Evolutionary conservation across 164 flowering plant species (phyloP), one percentile per base, ranked within the genome.

Genomic region (Tetrastigma voinierianum): DNA sequence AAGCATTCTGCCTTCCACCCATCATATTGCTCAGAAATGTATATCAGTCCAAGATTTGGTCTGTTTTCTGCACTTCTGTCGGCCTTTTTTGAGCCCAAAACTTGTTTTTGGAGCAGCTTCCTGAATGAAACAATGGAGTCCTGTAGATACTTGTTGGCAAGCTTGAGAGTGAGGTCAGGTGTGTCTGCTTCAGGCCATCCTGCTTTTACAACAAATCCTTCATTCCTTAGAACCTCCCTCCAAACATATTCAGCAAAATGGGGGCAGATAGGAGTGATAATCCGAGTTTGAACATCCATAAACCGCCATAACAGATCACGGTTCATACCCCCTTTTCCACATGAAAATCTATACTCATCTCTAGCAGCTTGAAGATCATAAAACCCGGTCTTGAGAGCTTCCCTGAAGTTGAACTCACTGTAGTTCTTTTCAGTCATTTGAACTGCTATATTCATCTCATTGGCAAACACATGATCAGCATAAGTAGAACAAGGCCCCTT

Each of bases 261-360:
- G 0, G 98, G 98, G 72, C 97, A 91, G 9, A 93, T 86, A 23
- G 98, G 98, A 44, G 96, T 72, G 7, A 93, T 79, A n/a, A 93
- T 80, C 0, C 94, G 87, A 21, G 97, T 93, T 74, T 93, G 96
- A 61, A 91, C 94, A 76, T 93, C 98, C 93, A 93, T 89, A 74
- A 89, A 93, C 16, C 78, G 79, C 80, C 72, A 74, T n/a, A 91
- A 70, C 58, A 93, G 67, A 59, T 87, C 96, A 40, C 81, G 82
- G 65, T 93, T 88, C 96, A 88, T 88, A 52, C 93, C 91, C 4
- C 79, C 83, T 17, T 69, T 52, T 17, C 92, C 94, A 74, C 98
- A 93, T 1, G 97, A 88, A 53, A 84, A 80, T 72, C 96, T 82
- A 63, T 93, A 93, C 73, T 89, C 97, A 66, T 93, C 97, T 65